Percentiles rank a stretch among this genome's conserved stretches.
Evolutionary conservation across 2,329 filamentous ascomycete species (phyloP).

Genomic region (Aspergillus jensenii): DNA sequence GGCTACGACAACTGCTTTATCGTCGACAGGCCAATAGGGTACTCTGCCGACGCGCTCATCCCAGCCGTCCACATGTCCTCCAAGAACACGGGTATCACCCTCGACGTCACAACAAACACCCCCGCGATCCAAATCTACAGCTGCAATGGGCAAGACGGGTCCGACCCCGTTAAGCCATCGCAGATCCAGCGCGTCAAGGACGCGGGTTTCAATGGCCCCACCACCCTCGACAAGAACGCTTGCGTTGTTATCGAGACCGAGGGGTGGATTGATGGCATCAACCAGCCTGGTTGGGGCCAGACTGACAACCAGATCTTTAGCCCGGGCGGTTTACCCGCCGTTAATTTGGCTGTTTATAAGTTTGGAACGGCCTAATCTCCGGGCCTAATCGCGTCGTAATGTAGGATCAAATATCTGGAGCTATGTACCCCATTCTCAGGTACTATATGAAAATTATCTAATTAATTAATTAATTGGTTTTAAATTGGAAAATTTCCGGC

Average conservation of each 20-base stretch:
- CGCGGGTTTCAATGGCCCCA: slow-evolving; percentile 49
- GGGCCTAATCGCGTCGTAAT: not conserved
- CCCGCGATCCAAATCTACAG: slow-evolving; percentile 85
- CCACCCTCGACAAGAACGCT: slow-evolving; percentile 64
- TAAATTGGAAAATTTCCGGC: not conserved
- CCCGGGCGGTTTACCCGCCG: slow-evolving; percentile 37
- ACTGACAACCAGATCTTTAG: slow-evolving; percentile 43
- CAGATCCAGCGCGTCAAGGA: slow-evolving; percentile 54
- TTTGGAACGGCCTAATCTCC: slow-evolving; percentile 40
- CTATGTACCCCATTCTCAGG: not conserved
- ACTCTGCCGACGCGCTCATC: slow-evolving; percentile 34
- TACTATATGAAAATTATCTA: not conserved
- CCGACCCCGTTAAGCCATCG: slow-evolving; percentile 43
- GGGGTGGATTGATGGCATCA: slow-evolving; percentile 92
- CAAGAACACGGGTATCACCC: slow-evolving; percentile 73
- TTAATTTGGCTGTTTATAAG: slow-evolving; percentile 47
- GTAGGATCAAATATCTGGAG: not conserved
- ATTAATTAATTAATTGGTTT: slow-evolving; percentile 1
- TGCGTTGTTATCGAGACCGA: slow-evolving; percentile 90
- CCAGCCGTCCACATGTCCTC: slow-evolving; percentile 62
- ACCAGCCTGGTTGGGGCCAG: slow-evolving; percentile 84
- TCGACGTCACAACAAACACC: slow-evolving; percentile 82
- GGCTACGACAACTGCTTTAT: slow-evolving; percentile 71
- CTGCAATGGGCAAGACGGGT: slow-evolving; percentile 75
- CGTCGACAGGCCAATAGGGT: slow-evolving; percentile 43